A percentile compares a stretch with the other conserved stretches of the same genome.
These are phyloP conservation scores for Chloris gayana DNA, from an alignment of 176 grass and related monocot species.

Conservation along the genomic window DNA sequence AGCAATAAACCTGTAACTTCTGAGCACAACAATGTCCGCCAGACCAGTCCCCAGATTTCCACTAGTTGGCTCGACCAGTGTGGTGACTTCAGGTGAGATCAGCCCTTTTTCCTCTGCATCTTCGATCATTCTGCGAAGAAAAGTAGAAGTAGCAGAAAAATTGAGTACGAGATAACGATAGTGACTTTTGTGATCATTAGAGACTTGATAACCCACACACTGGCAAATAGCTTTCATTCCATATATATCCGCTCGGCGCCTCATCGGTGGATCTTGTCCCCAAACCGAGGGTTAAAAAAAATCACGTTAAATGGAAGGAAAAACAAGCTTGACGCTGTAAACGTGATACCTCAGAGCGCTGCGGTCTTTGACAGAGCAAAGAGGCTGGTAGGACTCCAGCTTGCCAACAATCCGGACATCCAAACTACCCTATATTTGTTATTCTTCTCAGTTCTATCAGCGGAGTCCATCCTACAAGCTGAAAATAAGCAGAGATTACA, in stretches of 20 bases:
- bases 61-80: conserved; percentile 60
- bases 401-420: conserved; percentile 65
- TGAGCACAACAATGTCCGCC: conserved; percentile 44
- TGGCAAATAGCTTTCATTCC: not conserved
- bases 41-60: conserved; percentile 72
- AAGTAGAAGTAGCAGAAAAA: not conserved
- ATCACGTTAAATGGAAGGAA: not conserved
- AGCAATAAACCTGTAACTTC: conserved; percentile 70
- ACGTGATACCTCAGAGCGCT: conserved; percentile 62
- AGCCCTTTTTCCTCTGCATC: conserved; percentile 76
- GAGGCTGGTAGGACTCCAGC: conserved; percentile 77
- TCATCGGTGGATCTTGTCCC: not conserved
- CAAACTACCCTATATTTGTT: conserved; percentile 53
- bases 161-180: not conserved
- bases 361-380: conserved; percentile 79
- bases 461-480: conserved; percentile 88
- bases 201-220: not conserved
- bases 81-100: conserved; percentile 66
- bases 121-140: conserved; percentile 65
- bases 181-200: not conserved
- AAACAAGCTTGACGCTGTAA: not conserved
- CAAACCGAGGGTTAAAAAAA: not conserved
- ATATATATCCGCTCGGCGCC: not conserved
- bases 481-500: conserved; percentile 25
- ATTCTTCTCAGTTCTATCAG: conserved; percentile 71